Conservation (phyloP, 2,329 filamentous ascomycete species). For the Mycocentrospora acerina region DNA sequence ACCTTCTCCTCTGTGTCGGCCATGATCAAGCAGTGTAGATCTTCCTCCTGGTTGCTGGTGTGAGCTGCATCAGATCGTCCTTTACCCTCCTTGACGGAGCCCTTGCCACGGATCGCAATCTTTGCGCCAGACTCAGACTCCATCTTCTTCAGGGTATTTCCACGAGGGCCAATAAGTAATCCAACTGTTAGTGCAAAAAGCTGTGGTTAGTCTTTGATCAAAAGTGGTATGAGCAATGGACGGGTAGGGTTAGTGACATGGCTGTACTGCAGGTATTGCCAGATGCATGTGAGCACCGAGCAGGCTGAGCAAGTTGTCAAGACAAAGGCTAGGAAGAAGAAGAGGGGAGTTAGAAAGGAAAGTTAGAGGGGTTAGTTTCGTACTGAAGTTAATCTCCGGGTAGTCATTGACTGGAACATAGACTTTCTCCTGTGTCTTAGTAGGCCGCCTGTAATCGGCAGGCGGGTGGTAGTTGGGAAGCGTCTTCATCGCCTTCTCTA, state of each 20-base stretch:
- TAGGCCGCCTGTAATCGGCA: constrained; percentile 96
- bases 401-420: constrained; percentile 99
- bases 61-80: constrained; percentile 98
- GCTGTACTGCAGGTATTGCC: constrained; percentile 39
- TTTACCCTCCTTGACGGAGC: constrained; percentile 99
- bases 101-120: constrained; percentile 99
- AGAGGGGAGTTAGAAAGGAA: constrained; percentile 48
- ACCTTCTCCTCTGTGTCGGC: constrained; percentile 99
- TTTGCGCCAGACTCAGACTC: constrained; percentile 95
- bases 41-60: constrained; percentile 99
- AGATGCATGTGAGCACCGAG: constrained; percentile 30
- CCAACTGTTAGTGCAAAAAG: constrained; percentile 88
- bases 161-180: constrained; percentile 99
- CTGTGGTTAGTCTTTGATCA: constrained; percentile 81
- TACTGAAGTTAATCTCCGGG: constrained; percentile 99
- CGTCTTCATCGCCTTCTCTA: constrained; percentile 99
- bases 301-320: constrained; percentile 47
- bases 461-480: constrained; percentile 99
- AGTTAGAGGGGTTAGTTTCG: constrained; percentile 94
- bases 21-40: constrained; percentile 99
- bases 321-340: constrained; percentile 42
- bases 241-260: constrained; percentile 45
- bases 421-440: constrained; percentile 99
- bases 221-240: constrained; percentile 34
- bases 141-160: constrained; percentile 99